Evolutionary conservation across 345 rosid species (phyloP), one percentile per base, ranked within the genome.

Genomic region (Arabidopsis arenosa): DNA sequence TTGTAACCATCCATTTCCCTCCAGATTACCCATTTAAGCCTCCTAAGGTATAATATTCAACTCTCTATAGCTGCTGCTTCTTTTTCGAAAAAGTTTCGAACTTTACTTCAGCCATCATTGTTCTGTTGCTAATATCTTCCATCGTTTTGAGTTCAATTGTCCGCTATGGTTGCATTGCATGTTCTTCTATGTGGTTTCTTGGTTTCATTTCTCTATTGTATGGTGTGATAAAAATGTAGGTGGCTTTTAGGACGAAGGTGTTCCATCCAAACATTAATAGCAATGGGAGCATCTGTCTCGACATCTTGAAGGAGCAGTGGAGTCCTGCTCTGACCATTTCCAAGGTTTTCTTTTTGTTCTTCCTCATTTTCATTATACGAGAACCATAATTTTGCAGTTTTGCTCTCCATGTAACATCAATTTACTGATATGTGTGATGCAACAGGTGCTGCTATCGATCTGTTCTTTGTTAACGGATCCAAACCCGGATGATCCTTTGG

Each of bases 261-360:
- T 93, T 93, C 80, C 97, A 90, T 72, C 98, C 98, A 12, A 93
- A 93, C 78, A 93, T 93, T 32, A 93, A 93, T 74, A 93, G 98
- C 90, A 93, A 93, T 21, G 98, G 97, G 5, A 93, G 97, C 90
- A 93, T 90, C 83, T 93, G 98, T 72, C 88, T 93, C 36, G 98
- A 93, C 78, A 93, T 93, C 80, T 90, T 90, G 93, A 93, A 93
- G 87, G 98, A 93, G 79, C 98, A 93, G 75, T 93, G 98, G 98
- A 93, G 98, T 81, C 98, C 98, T 54, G 97, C 98, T 1, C 82
- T 93, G 66, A 93, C 98, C 11, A 93, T 93, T 75, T 93, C 98
- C 63, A 93, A 93, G 97, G 98, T 93, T 63, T 74, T 15, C 37
- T 69, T 52, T 23, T 62, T 18, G 37, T 21, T 28, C 44, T 28